Base-by-base conservation (phyloP, 768 basidiomycete genomes). In the Neoboletus subvelutipes region DNA sequence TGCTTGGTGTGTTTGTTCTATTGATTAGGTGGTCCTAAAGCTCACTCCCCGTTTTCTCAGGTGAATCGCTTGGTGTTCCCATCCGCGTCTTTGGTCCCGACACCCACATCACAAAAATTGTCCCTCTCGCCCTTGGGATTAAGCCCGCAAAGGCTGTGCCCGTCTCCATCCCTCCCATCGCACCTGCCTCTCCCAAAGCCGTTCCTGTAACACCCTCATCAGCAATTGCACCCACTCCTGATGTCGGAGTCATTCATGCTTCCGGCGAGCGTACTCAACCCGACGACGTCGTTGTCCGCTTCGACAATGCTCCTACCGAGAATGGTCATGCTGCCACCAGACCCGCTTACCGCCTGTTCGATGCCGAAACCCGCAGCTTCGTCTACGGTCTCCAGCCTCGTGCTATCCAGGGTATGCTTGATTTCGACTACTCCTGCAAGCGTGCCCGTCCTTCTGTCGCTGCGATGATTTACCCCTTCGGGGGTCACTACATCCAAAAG, bases 381-480 rank as follows among this genome's bases (percentile, higher is more conserved):
- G 97, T 98, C 58, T 98, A 94, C 67, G 96, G 96, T 74, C 91
- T 98, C 60, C 97, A 98, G 78, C 97, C 97, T 46, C 93, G 97
- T 70, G 97, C 97, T 31, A 98, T 99, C 73, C 97, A 99, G 75
- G 97, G 88, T 66, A 90, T 90, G 88, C 88, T 99, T 57, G 97
- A 99, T 83, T 99, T 99, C 64, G 97, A 99, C 81, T 99, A 87
- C 78, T 94, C 93, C 15, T 99, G 97, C 77, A 95, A 95, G 18
- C 91, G 97, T 60, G 74, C 83, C 46, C 83, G 88, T 20, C 94
- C 97, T 45, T n/a, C n/a, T n/a, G 97, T 98, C 62, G 95, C 97
- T 29, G 97, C 97, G 39, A 99, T 98, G 96, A 97, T 99, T 72
- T 99, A 99, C 75, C 97, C 96, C 71, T 99, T 99, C 76, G 97